These are phyloP conservation scores for Trichoderma orchidacearum DNA, from an alignment of 495 filamentous ascomycete species.

Conservation along the genomic window DNA sequence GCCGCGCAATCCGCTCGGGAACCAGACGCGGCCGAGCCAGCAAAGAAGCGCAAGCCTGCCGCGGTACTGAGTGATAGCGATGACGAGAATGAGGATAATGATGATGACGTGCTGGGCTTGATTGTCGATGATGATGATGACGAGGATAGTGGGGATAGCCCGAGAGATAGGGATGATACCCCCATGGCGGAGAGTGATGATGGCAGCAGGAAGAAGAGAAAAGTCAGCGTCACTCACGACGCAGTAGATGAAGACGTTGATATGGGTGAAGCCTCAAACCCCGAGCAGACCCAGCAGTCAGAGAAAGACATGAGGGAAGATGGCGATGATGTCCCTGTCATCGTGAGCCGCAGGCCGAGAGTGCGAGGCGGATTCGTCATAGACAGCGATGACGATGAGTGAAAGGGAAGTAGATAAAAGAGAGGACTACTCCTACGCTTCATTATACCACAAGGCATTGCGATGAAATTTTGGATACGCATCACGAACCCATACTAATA, in stretches of 20 bases:
- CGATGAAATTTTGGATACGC: background rate
- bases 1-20: background rate
- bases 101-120: conserved; percentile 16
- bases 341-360: conserved; percentile 11
- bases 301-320: conserved; percentile 4
- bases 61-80: conserved; percentile 10
- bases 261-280: background rate
- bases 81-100: conserved; percentile 7
- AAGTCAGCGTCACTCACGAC: background rate
- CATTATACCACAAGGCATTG: background rate
- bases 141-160: conserved; percentile 5
- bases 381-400: conserved; percentile 34
- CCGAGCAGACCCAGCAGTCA: background rate
- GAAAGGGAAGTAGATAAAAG: background rate
- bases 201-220: conserved; percentile 2
- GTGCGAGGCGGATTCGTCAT: conserved; percentile 31
- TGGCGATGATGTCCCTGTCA: conserved; percentile 15
- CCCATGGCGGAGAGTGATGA: conserved; percentile 8
- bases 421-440: background rate
- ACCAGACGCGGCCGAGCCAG: conserved; percentile 1
- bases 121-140: conserved; percentile 5
- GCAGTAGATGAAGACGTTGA: conserved; percentile 8
- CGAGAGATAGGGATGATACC: conserved; percentile 6
- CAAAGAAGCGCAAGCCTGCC: conserved; percentile 11
- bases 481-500: background rate